Percentiles rank a stretch among this genome's conserved stretches.
phyloP scores from a whole-genome alignment of 495 filamentous ascomycete species.

The Glonium stellatum region DNA sequence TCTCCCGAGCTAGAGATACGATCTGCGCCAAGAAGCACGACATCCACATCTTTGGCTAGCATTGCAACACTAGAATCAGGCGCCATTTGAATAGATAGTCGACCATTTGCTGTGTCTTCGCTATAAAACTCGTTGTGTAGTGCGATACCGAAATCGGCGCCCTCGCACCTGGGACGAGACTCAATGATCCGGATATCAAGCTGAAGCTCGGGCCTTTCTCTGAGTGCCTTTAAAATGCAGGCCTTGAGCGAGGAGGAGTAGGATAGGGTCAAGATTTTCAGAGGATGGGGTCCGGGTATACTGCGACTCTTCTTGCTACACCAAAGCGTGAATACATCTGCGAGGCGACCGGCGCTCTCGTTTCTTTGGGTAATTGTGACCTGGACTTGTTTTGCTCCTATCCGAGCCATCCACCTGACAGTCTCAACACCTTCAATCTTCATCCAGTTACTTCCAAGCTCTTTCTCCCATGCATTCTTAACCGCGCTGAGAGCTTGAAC shows the following conservation, averaged over 20 bases:
- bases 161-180: constrained; percentile 55
- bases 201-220: not conserved
- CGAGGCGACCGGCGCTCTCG: not conserved
- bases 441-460: not conserved
- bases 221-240: not conserved
- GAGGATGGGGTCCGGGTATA: not conserved
- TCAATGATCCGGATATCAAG: constrained; percentile 16
- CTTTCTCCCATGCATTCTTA: not conserved
- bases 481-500: not conserved
- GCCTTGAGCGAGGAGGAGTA: constrained; percentile 6
- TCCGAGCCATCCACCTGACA: not conserved
- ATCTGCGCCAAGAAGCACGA: constrained; percentile 59
- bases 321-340: not conserved
- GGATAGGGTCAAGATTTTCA: constrained; percentile 10
- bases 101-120: constrained; percentile 11
- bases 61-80: constrained; percentile 56
- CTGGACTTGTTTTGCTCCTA: not conserved
- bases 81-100: constrained; percentile 44
- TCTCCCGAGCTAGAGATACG: constrained; percentile 48
- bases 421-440: not conserved
- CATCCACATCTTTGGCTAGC: constrained; percentile 42
- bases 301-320: not conserved
- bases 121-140: constrained; percentile 37
- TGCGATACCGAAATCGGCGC: constrained; percentile 47
- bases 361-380: not conserved